Evolutionary conservation across 2,329 filamentous ascomycete species (phyloP).

Genomic region (Chaetomiaceae sp.): DNA sequence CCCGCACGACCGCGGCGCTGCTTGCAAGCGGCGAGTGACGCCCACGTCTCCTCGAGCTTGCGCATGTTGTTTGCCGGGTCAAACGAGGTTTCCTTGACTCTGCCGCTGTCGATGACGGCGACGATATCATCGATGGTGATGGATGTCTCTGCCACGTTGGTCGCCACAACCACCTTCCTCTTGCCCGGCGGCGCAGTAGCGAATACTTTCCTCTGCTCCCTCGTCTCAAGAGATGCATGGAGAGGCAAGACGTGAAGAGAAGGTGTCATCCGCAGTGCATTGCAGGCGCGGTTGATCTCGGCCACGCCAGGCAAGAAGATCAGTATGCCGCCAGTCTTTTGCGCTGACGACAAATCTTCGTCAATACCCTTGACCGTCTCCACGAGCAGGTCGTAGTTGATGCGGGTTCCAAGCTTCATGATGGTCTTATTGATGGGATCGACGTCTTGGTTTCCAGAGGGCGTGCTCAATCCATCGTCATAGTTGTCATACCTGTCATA

Average conservation of each 20-base stretch:
- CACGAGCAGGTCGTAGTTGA: slow-evolving; percentile 86
- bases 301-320: slow-evolving; percentile 90
- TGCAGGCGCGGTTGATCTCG: slow-evolving; percentile 81
- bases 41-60: slow-evolving; percentile 91
- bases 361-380: slow-evolving; percentile 81
- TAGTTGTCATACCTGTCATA: slow-evolving; percentile 36
- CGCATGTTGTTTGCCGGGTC: slow-evolving; percentile 92
- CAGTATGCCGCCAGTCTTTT: slow-evolving; percentile 79
- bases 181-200: slow-evolving; percentile 68
- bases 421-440: slow-evolving; percentile 65
- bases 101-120: slow-evolving; percentile 89
- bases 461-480: slow-evolving; percentile 37
- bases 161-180: slow-evolving; percentile 89
- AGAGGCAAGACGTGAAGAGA: slow-evolving; percentile 76
- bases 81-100: slow-evolving; percentile 95
- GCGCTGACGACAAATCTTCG: slow-evolving; percentile 58
- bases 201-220: slow-evolving; percentile 86
- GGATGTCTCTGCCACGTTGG: slow-evolving; percentile 96
- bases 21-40: slow-evolving; percentile 88
- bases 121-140: slow-evolving; percentile 98
- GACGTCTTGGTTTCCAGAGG: slow-evolving; percentile 37
- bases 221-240: slow-evolving; percentile 85
- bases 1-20: slow-evolving; percentile 90
- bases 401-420: slow-evolving; percentile 70
- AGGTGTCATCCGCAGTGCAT: slow-evolving; percentile 56